A percentile compares a stretch with the other conserved stretches of the same genome.
Conservation (phyloP, 495 filamentous ascomycete species). For the Podospora pseudopauciseta region DNA sequence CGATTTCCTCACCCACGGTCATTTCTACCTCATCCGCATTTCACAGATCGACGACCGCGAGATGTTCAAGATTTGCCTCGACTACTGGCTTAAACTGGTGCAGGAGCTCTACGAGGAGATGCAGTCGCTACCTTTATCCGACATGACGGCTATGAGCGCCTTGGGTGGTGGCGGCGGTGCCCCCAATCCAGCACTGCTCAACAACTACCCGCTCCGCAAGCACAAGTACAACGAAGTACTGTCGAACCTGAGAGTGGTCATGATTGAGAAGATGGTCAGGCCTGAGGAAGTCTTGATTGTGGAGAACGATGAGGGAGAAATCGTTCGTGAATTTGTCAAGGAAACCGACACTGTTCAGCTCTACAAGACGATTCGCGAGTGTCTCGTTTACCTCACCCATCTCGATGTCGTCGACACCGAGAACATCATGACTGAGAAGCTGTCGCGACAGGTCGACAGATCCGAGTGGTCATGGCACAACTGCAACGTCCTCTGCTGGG, state of each 20-base stretch:
- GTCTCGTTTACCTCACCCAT: slow-evolving; percentile 95
- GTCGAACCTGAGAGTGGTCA: slow-evolving; percentile 89
- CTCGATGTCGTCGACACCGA: slow-evolving; percentile 97
- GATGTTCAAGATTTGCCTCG: slow-evolving; percentile 98
- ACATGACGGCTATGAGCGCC: slow-evolving; percentile 72
- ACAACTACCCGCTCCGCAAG: slow-evolving; percentile 87
- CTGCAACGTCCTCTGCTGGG: slow-evolving; percentile 99
- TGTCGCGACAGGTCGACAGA: slow-evolving; percentile 89
- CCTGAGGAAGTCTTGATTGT: slow-evolving; percentile 99
- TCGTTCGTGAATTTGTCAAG: slow-evolving; percentile 98
- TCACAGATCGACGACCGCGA: slow-evolving; percentile 98
- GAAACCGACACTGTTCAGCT: slow-evolving; percentile 98
- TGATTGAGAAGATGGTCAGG: slow-evolving; percentile 99
- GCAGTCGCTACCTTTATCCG: slow-evolving; percentile 87
- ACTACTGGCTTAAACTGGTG: slow-evolving; percentile 99
- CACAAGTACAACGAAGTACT: slow-evolving; percentile 95
- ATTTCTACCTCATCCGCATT: slow-evolving; percentile 97
- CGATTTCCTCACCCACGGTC: slow-evolving; percentile 89
- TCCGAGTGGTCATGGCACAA: slow-evolving; percentile 98
- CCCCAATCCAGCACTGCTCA: slow-evolving; percentile 73
- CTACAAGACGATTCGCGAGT: slow-evolving; percentile 98
- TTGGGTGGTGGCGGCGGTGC: slow-evolving; percentile 69
- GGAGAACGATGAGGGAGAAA: slow-evolving; percentile 98
- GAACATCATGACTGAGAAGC: slow-evolving; percentile 97
- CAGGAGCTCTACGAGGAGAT: slow-evolving; percentile 98